These are phyloP conservation scores for Alternaria sp. DNA, from an alignment of 2,329 filamentous ascomycete genomes.

Conservation along the genomic window DNA sequence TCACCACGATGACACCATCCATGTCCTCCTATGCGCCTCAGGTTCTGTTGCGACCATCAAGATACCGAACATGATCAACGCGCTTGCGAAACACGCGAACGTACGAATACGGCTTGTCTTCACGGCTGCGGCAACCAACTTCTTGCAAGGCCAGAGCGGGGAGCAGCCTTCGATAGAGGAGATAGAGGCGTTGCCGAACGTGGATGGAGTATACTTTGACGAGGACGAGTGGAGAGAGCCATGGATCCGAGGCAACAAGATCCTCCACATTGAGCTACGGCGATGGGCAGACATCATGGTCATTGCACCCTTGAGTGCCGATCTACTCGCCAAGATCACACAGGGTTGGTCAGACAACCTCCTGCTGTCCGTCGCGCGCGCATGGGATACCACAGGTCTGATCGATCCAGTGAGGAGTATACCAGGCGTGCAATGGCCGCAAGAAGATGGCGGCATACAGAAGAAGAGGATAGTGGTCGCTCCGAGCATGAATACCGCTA, in stretches of 20 bases:
- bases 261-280: slow-evolving; percentile 89
- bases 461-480: slow-evolving; percentile 73
- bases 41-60: slow-evolving; percentile 92
- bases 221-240: slow-evolving; percentile 83
- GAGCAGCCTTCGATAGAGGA: slow-evolving; percentile 76
- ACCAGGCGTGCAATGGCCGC: slow-evolving; percentile 28
- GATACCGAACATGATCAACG: slow-evolving; percentile 56
- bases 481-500: slow-evolving; percentile 86
- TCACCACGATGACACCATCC: slow-evolving; percentile 48
- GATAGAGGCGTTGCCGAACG: slow-evolving; percentile 67
- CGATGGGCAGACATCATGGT: slow-evolving; percentile 82
- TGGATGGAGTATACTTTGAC: slow-evolving; percentile 82
- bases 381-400: slow-evolving; percentile 74
- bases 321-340: slow-evolving; percentile 83
- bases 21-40: slow-evolving; percentile 70
- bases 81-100: slow-evolving; percentile 59
- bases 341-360: slow-evolving; percentile 80
- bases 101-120: slow-evolving; percentile 87
- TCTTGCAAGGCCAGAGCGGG: slow-evolving; percentile 74
- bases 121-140: slow-evolving; percentile 74
- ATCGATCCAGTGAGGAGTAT: slow-evolving; percentile 40
- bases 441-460: slow-evolving; percentile 29
- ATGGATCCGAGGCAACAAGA: slow-evolving; percentile 79
- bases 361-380: slow-evolving; percentile 74
- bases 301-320: slow-evolving; percentile 82